Base-by-base conservation (phyloP, 2,329 filamentous ascomycete genomes). In the Trichoderma koningii region DNA sequence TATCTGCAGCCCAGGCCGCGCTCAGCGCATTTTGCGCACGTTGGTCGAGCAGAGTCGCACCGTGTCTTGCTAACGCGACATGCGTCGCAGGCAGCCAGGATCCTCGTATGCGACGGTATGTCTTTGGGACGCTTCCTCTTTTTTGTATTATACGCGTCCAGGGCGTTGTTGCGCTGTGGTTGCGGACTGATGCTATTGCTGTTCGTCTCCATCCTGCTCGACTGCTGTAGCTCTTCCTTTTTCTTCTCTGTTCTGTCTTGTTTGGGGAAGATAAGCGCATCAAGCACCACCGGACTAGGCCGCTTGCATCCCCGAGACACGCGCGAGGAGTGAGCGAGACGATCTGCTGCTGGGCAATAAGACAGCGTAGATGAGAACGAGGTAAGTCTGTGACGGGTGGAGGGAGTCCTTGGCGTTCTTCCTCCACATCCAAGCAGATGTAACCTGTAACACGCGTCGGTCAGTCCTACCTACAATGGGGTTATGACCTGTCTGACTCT, bases 21-120 rank as follows among this genome's bases (percentile, higher is more conserved):
- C 15, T 59, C 55, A 9, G 55, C 55, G 23, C 55, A 59, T 14
- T 59, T 59, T n/a, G 55, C 55, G 28, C 55, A 59, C 15, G 55
- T 59, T 5, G 55, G 55, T 19, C 55, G 55, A 38, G 26, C 55
- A 48, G 55, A 59, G 30, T 59, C 55, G 44, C 55, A 59, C 55
- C 55, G 44, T 1, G 55, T 59, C 55, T 59, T 59, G 55, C 55
- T 59, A 12, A 59, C 44, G 26, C 55, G 44, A 30, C 55, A 59
- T 14, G 55, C 55, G 21, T 59, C 55, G 23, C 55, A 59, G 19
- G 55, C 55, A 9, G 55, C 55, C 19, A 59, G 28, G 28, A 59
- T 59, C 44, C 55, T 23, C 30, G 55, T 59, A 38, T 59, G 55
- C 3, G 55, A 59, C 0, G 55, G 55, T 17, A 59, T 28, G 34